A percentile compares a stretch with the other conserved stretches of the same genome.
phyloP scores from a whole-genome alignment of 345 rosid genomes.

The Arabidopsis suecica region DNA sequence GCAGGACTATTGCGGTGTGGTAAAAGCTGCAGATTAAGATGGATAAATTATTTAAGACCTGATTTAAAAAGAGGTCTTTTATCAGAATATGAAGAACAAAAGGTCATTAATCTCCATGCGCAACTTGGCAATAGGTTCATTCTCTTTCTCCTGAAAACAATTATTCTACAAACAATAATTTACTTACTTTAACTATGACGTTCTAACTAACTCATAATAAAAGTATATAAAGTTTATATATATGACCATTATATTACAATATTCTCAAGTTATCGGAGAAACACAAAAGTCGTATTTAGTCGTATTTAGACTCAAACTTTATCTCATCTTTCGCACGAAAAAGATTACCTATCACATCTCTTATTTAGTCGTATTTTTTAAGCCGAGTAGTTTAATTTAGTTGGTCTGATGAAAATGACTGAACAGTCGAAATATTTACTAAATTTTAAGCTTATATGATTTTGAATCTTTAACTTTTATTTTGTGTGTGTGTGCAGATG shows the following conservation, averaged over 20 bases:
- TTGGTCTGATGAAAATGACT: conserved; percentile 8
- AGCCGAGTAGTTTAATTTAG: conserved; percentile 1
- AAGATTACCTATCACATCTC: conserved; percentile 13
- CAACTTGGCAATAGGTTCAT: conserved; percentile 92
- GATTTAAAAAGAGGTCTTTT: conserved; percentile 94
- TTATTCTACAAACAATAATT: neutral
- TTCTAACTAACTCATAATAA: conserved; percentile 30
- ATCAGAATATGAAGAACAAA: conserved; percentile 80
- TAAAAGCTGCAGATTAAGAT: conserved; percentile 93
- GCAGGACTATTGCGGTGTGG: conserved; percentile 95
- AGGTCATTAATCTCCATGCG: conserved; percentile 92
- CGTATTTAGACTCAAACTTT: neutral
- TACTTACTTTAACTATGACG: conserved; percentile 29
- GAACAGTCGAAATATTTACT: conserved; percentile 9
- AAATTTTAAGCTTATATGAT: too few relatives aligned
- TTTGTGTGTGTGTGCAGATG: conserved; percentile 55
- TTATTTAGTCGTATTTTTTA: conserved; percentile 6
- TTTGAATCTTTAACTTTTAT: neutral
- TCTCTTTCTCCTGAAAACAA: neutral
- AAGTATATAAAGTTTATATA: neutral
- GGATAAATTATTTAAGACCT: conserved; percentile 94
- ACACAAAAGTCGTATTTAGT: neutral
- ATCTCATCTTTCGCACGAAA: conserved; percentile 4
- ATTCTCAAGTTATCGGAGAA: conserved; percentile 9
- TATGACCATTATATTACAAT: conserved; percentile 1